phyloP scores from a whole-genome alignment of 139 green algal genomes.

The Pseudopediastrum boryanum region DNA sequence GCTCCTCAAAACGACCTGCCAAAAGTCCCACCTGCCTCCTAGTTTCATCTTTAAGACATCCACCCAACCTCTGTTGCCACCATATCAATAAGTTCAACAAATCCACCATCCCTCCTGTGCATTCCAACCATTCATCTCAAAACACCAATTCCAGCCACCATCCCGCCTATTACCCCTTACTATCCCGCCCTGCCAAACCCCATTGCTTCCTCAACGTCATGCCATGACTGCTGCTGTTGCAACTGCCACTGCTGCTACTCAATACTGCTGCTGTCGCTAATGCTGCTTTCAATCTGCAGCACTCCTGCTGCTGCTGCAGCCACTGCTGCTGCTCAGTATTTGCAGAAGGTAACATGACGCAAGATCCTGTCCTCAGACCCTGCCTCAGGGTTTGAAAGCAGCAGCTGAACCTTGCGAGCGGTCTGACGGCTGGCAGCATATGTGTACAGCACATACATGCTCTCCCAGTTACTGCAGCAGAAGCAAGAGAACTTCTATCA shows the following conservation, averaged over 20 bases:
- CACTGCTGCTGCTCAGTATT: slow-evolving; percentile 38
- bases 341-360: slow-evolving; percentile 78
- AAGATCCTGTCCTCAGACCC: slow-evolving; percentile 83
- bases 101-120: no score
- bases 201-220: not conserved
- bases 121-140: no score
- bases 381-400: slow-evolving; percentile 78
- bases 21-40: no score
- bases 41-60: no score
- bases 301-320: no score
- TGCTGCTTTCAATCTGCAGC: not conserved
- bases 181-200: no score
- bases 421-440: slow-evolving; percentile 70
- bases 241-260: not conserved
- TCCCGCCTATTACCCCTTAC: no score
- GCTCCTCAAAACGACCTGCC: no score
- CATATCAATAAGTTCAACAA: no score
- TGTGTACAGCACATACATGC: slow-evolving; percentile 90
- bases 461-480: slow-evolving; percentile 72
- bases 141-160: no score
- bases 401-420: slow-evolving; percentile 74
- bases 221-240: not conserved
- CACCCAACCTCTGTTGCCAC: no score
- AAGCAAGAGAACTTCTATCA: not conserved
- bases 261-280: no score